Evolutionary conservation across 2,329 filamentous ascomycete species (phyloP).

Genomic region (Gaeumannomyces tritici): DNA sequence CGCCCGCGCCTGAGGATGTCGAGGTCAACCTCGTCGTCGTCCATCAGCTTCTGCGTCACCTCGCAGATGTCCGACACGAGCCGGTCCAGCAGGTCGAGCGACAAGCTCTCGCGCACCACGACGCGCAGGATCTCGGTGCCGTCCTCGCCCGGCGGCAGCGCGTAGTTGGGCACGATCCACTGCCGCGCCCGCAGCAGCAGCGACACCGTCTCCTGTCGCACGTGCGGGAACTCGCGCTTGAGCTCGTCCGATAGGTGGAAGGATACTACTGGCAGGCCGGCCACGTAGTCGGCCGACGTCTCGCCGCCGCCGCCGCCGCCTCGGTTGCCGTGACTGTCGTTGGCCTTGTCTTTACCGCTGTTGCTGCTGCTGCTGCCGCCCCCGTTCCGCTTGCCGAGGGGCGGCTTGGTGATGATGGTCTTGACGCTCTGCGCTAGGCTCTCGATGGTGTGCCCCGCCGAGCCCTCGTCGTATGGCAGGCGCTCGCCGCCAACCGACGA

Average conservation of each 20-base stretch:
- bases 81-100: slow-evolving; percentile 55
- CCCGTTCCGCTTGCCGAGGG: not conserved
- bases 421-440: slow-evolving; percentile 20
- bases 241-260: slow-evolving; percentile 55
- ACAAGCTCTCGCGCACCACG: slow-evolving; percentile 58
- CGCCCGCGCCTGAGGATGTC: slow-evolving; percentile 28
- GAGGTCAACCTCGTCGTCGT: slow-evolving; percentile 40
- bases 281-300: slow-evolving; percentile 50
- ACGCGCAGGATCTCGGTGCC: slow-evolving; percentile 57
- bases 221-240: slow-evolving; percentile 47
- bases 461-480: not conserved
- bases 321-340: not conserved
- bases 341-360: not conserved
- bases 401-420: slow-evolving; percentile 24
- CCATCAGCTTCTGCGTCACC: slow-evolving; percentile 52
- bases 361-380: slow-evolving; percentile 2
- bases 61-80: slow-evolving; percentile 50
- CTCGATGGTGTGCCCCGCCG: not conserved
- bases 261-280: slow-evolving; percentile 59
- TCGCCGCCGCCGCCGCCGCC: slow-evolving; percentile 25
- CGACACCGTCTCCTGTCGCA: slow-evolving; percentile 55
- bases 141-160: slow-evolving; percentile 51
- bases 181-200: slow-evolving; percentile 55
- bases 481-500: not conserved
- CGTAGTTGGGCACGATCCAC: slow-evolving; percentile 65